Evolutionary conservation across 2,329 filamentous ascomycete genomes (phyloP).

Genomic region (Xylaria polymorpha): DNA sequence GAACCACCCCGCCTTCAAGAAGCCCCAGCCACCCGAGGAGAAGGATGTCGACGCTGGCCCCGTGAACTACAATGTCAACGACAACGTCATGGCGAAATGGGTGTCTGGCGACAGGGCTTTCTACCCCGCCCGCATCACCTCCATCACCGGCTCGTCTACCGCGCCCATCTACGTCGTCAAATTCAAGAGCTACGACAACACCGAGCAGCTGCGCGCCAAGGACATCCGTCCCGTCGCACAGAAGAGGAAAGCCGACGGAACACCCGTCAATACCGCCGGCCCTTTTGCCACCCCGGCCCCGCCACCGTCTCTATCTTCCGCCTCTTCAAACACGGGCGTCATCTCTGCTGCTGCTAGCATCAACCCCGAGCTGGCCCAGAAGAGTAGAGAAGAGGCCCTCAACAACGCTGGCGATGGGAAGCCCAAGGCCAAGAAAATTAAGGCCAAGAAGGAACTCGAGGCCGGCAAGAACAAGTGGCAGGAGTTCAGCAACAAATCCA

Average conservation of each 20-base stretch:
- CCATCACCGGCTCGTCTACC: conserved; percentile 90
- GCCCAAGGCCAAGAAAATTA: conserved; percentile 86
- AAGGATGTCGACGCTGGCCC: conserved; percentile 64
- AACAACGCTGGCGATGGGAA: conserved; percentile 77
- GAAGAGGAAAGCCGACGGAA: conserved; percentile 89
- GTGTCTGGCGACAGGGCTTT: conserved; percentile 87
- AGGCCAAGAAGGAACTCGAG: conserved; percentile 90
- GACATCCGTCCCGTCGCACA: conserved; percentile 84
- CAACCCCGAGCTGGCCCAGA: conserved; percentile 62
- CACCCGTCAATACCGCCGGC: conserved; percentile 62
- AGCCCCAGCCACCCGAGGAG: conserved; percentile 61
- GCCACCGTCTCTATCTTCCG: conserved; percentile 45
- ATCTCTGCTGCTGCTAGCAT: conserved; percentile 69
- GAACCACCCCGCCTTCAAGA: conserved; percentile 82
- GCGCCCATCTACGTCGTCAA: conserved; percentile 94
- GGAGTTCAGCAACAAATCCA: conserved; percentile 85
- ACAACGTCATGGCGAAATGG: conserved; percentile 92
- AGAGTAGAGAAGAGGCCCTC: conserved; percentile 68
- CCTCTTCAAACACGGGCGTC: conserved; percentile 57
- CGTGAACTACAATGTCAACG: conserved; percentile 83
- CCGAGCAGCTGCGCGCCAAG: conserved; percentile 82
- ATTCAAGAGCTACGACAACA: conserved; percentile 90
- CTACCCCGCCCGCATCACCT: conserved; percentile 92
- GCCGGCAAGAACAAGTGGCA: conserved; percentile 94
- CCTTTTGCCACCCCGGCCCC: conserved; percentile 51